phyloP scores from a whole-genome alignment of 805 yeast species.

The Saccharomyces jurei region DNA sequence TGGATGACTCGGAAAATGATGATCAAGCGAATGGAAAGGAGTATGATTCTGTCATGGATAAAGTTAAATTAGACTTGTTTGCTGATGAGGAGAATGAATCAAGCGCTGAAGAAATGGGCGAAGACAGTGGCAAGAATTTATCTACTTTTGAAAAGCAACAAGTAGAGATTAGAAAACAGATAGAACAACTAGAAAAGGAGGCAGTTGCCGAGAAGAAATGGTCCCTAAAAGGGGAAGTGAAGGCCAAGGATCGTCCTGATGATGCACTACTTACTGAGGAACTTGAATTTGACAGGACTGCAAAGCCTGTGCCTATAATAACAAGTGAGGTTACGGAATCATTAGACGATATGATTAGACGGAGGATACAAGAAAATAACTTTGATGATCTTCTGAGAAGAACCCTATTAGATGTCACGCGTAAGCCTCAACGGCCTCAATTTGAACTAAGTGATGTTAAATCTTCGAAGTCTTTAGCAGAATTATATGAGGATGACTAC shows the following conservation, averaged over 20 bases:
- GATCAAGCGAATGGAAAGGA: conserved; percentile 46
- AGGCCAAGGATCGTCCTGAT: conserved; percentile 68
- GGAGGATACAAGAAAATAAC: conserved; percentile 64
- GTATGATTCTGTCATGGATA: conserved; percentile 50
- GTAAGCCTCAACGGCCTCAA: conserved; percentile 39
- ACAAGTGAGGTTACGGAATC: conserved; percentile 82
- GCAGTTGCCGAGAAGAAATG: conserved; percentile 86
- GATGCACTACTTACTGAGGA: conserved; percentile 80
- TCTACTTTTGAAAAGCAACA: conserved; percentile 84
- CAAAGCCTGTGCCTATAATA: conserved; percentile 93
- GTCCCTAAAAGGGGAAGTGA: conserved; percentile 91
- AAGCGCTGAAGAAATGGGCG: conserved; percentile 12
- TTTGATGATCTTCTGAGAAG: conserved; percentile 83
- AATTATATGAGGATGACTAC: conserved; percentile 82
- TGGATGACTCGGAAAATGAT: conserved; percentile 29
- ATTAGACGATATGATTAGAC: conserved; percentile 79
- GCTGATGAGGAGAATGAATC: conserved; percentile 34
- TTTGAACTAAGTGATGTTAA: conserved; percentile 76
- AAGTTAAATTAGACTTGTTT: conserved; percentile 56
- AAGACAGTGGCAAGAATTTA: conserved; percentile 31
- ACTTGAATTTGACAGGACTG: conserved; percentile 82
- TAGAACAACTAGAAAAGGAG: conserved; percentile 72
- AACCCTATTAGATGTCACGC: conserved; percentile 55
- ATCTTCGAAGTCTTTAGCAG: conserved; percentile 82
- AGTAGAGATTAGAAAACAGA: conserved; percentile 64